A percentile compares a stretch with the other conserved stretches of the same genome.
These are phyloP conservation scores for Nitzschia putrida DNA, from an alignment of 108 stramenopile genomes.

Conservation along the genomic window DNA sequence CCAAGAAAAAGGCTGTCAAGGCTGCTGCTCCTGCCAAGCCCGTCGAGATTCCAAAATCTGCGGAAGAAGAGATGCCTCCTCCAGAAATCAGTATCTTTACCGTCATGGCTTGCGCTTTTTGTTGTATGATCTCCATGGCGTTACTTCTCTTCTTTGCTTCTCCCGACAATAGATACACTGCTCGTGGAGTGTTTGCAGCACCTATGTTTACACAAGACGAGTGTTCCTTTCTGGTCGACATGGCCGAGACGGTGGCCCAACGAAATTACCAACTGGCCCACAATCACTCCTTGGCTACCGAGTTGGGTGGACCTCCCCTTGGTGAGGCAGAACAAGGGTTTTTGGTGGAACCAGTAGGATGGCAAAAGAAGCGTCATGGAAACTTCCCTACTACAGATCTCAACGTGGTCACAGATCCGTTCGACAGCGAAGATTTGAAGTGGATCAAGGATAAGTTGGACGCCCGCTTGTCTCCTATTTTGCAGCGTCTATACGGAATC, in stretches of 20 bases:
- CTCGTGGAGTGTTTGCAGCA: constrained; percentile 44
- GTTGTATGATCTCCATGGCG: neutral
- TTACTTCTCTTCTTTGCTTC: constrained; percentile 28
- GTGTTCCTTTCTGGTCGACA: constrained; percentile 49
- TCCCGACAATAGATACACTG: constrained; percentile 49
- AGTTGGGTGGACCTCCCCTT: neutral
- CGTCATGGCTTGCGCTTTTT: neutral
- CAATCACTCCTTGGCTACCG: neutral
- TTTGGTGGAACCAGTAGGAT: constrained; percentile 37
- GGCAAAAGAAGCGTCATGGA: constrained; percentile 58
- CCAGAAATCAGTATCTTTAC: neutral
- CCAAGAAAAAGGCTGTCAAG: neutral
- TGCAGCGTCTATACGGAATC: constrained; percentile 54
- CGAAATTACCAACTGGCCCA: constrained; percentile 35
- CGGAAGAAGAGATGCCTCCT: neutral
- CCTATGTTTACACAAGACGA: constrained; percentile 58
- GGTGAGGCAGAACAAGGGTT: constrained; percentile 7
- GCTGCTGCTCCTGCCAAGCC: neutral
- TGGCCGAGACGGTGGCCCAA: constrained; percentile 51
- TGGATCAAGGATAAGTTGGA: constrained; percentile 43
- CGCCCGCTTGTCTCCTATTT: constrained; percentile 48
- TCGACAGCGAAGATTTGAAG: constrained; percentile 41
- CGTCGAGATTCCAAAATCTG: neutral
- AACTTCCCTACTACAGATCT: constrained; percentile 66
- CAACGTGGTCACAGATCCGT: constrained; percentile 58